Percentiles rank a stretch among this genome's conserved stretches.
phyloP scores from a whole-genome alignment of 2,329 filamentous ascomycete genomes.

The Thielaviopsis musarum region DNA sequence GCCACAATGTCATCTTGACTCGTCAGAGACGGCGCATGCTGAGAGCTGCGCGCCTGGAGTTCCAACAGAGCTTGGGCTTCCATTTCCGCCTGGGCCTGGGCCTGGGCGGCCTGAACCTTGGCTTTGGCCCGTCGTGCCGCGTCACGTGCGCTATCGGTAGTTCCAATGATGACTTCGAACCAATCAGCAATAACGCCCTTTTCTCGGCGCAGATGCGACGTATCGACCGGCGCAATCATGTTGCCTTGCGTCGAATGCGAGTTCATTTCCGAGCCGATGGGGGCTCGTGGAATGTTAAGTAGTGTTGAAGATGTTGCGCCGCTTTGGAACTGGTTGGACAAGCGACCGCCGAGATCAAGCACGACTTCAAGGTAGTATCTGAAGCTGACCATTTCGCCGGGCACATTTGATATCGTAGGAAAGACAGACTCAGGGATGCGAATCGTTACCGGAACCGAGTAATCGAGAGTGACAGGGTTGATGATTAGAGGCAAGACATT shows the following conservation, averaged over 20 bases:
- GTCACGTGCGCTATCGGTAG: constrained; percentile 48
- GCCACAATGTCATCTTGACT: constrained; percentile 18
- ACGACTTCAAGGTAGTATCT: constrained; percentile 88
- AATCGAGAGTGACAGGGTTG: constrained; percentile 60
- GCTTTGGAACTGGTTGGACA: constrained; percentile 55
- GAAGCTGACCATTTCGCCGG: constrained; percentile 88
- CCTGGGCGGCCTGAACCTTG: not conserved
- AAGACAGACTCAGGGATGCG: constrained; percentile 82
- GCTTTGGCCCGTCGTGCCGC: constrained; percentile 15
- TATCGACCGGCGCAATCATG: constrained; percentile 61
- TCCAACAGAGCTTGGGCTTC: constrained; percentile 1
- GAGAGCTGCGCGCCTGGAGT: constrained; percentile 5
- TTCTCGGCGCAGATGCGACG: constrained; percentile 67
- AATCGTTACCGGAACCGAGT: constrained; percentile 67
- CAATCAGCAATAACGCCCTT: constrained; percentile 80
- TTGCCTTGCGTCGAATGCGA: constrained; percentile 35
- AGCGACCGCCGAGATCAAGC: constrained; percentile 75
- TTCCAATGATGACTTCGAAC: constrained; percentile 79
- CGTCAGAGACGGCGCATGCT: constrained; percentile 16
- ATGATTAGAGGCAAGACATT: constrained; percentile 78
- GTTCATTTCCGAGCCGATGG: constrained; percentile 22
- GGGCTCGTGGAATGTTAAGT: constrained; percentile 19
- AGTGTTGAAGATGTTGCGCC: constrained; percentile 34
- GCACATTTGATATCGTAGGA: constrained; percentile 77
- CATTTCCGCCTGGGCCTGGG: not conserved